Conservation (phyloP, 2,329 filamentous ascomycete genomes). For the Colletotrichum sp. region DNA sequence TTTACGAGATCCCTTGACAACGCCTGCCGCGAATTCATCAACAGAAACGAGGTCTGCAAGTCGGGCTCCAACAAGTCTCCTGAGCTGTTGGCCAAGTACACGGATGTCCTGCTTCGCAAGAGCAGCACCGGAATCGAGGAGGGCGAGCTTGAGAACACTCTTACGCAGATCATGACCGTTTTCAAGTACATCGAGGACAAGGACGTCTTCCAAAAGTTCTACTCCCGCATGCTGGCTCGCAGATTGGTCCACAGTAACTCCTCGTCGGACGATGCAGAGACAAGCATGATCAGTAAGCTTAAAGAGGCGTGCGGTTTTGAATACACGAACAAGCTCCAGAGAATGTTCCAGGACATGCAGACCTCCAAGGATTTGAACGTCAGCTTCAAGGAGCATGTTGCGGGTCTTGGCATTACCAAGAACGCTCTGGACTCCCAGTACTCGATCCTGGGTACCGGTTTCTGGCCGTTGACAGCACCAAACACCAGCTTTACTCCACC, state of each 20-base stretch:
- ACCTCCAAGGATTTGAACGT: slow-evolving; percentile 97
- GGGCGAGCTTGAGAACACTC: slow-evolving; percentile 85
- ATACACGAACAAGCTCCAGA: slow-evolving; percentile 98
- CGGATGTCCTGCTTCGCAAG: slow-evolving; percentile 91
- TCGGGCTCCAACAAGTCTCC: slow-evolving; percentile 92
- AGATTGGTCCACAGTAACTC: slow-evolving; percentile 94
- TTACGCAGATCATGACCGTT: slow-evolving; percentile 96
- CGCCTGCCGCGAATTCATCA: slow-evolving; percentile 97
- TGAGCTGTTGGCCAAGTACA: slow-evolving; percentile 93
- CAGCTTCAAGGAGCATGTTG: slow-evolving; percentile 80
- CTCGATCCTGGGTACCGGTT: slow-evolving; percentile 92
- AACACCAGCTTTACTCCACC: slow-evolving; percentile 90
- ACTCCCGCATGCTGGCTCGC: slow-evolving; percentile 94
- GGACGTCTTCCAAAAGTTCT: slow-evolving; percentile 99
- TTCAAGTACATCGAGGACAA: slow-evolving; percentile 99
- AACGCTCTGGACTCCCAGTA: slow-evolving; percentile 84
- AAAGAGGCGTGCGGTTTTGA: slow-evolving; percentile 99
- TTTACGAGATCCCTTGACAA: slow-evolving; percentile 97
- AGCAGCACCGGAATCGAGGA: slow-evolving; percentile 93
- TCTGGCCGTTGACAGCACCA: slow-evolving; percentile 92
- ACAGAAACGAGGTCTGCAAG: slow-evolving; percentile 95
- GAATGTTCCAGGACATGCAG: slow-evolving; percentile 99
- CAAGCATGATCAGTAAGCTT: slow-evolving; percentile 98
- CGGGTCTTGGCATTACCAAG: slow-evolving; percentile 70
- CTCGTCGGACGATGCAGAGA: slow-evolving; percentile 95